Evolutionary conservation across 345 rosid species (phyloP), one percentile per base, ranked within the genome.

Genomic region (Eucalyptus marginata): DNA sequence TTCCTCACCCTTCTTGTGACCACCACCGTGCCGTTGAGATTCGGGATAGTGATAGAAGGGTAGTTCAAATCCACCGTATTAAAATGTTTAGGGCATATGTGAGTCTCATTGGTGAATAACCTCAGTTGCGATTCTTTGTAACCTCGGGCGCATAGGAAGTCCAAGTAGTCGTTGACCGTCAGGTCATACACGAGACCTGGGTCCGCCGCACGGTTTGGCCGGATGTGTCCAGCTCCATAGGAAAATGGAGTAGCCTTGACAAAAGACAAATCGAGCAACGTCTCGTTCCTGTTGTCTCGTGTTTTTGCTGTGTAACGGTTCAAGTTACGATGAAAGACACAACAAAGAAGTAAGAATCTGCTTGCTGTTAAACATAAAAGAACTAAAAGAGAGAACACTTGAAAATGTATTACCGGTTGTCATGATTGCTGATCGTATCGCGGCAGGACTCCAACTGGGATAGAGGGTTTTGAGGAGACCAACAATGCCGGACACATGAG

Each of bases 131-230:
- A 86, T 47, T 76, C 33, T 8, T 88, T 89, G 80, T 95, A 93
- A 29, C 92, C 94, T 4, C 79, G 89, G 8, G 85, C 89, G n/a
- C 97, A 95, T 46, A 94, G 85, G 86, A 88, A 94, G 92, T 92
- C 90, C 86, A 94, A 56, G 94, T 93, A 94, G 84, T 94, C 94
- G 44, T 90, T 13, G 2, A 18, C 87, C 1, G 50, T 50, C 44
- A 93, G 27, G 83, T 95, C 95, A 58, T 92, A 95, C 17, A 95
- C 91, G 4, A 95, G 94, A 33, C 96, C 97, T 1, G 95, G 97
- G 86, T 95, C 92, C 88, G 90, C 49, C 46, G 95, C 94, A 2
- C 56, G 86, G 85, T 90, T 94, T 2, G 95, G 95, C 27, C 51
- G 86, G n/a, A 94, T 89, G 33, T 94, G 95, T 33, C 96, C 96